Evolutionary conservation across 1,284 basidiomycete genomes (phyloP).

Genomic region (Malassezia equina): DNA sequence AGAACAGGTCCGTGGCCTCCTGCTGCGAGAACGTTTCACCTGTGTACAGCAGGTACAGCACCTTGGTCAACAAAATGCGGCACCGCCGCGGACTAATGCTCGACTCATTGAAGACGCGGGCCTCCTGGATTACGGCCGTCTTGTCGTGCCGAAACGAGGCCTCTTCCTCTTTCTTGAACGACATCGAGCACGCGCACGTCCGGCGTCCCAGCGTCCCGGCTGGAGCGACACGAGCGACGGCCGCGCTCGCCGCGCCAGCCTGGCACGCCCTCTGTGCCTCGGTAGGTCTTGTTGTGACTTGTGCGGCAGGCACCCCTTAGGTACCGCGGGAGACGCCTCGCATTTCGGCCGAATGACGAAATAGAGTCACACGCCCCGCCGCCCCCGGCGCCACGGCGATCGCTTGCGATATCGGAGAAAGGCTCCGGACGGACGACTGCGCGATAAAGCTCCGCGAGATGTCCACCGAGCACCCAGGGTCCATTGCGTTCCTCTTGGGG

Average conservation of each 20-base stretch:
- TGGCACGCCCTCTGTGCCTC: background rate
- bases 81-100: slow-evolving; percentile 81
- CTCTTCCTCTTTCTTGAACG: slow-evolving; percentile 47
- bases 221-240: background rate
- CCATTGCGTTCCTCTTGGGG: slow-evolving; percentile 39
- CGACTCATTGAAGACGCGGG: slow-evolving; percentile 97
- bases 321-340: background rate
- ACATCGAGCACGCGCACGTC: slow-evolving; percentile 26
- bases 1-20: slow-evolving; percentile 95
- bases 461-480: slow-evolving; percentile 25
- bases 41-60: slow-evolving; percentile 89
- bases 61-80: slow-evolving; percentile 85
- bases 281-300: background rate
- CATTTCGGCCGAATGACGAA: background rate
- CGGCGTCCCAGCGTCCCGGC: slow-evolving; percentile 15
- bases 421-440: background rate
- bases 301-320: background rate
- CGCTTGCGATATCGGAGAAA: background rate
- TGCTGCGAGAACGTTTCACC: slow-evolving; percentile 91
- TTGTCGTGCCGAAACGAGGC: slow-evolving; percentile 47
- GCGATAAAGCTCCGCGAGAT: background rate
- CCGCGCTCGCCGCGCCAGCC: slow-evolving; percentile 3
- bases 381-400: background rate
- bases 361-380: background rate
- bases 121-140: slow-evolving; percentile 62